Evolutionary conservation across 371 early-diverging fungal species (phyloP).

Genomic region (Lichtheimia ornata): DNA sequence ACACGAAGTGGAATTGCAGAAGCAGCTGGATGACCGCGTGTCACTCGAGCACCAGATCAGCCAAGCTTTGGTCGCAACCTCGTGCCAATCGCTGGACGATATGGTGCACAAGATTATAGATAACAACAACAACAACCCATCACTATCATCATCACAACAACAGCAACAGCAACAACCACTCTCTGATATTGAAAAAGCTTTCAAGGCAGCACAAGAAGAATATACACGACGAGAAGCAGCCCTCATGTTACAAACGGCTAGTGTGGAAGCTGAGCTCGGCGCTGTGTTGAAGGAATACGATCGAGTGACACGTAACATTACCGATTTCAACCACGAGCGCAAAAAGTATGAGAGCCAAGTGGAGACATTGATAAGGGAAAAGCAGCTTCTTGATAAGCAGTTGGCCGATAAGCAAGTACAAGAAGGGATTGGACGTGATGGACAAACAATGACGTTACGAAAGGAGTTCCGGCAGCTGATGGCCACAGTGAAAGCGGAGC

Average conservation of each 20-base stretch:
- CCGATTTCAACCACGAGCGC: conserved; percentile 46
- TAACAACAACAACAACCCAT: background rate
- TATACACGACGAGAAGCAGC: conserved; percentile 40
- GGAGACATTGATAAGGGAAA: conserved; percentile 22
- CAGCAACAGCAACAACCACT: background rate
- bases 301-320: conserved; percentile 48
- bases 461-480: conserved; percentile 62
- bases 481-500: conserved; percentile 47
- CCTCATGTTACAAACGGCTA: conserved; percentile 35
- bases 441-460: conserved; percentile 44
- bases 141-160: background rate
- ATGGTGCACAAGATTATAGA: conserved; percentile 3
- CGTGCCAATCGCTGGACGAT: conserved; percentile 2
- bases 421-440: conserved; percentile 17
- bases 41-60: background rate
- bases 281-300: conserved; percentile 49
- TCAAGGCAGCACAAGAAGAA: conserved; percentile 24
- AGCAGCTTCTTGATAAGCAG: conserved; percentile 27
- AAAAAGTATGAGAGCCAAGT: conserved; percentile 32
- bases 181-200: background rate
- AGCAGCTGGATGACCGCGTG: background rate
- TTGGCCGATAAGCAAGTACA: conserved; percentile 32
- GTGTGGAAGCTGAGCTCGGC: conserved; percentile 44
- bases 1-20: conserved; percentile 1
- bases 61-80: conserved; percentile 3